Conservation (phyloP, 441 rosid species). For the Erodium moschatum region DNA sequence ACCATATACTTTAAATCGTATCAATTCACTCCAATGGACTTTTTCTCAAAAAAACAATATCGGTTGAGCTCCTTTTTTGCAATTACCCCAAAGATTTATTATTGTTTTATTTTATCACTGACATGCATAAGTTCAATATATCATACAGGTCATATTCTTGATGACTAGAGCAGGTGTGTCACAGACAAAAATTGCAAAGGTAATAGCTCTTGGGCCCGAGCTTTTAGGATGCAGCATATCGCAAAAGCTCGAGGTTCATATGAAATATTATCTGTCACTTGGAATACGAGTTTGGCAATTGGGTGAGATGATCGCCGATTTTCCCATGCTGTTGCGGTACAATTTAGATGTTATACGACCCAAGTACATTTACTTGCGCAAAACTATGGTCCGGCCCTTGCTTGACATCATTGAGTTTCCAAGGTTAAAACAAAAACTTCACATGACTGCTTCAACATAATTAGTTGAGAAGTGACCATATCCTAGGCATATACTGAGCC, state of each 20-base stretch:
- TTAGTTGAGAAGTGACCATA: background rate
- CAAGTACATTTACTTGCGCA: constrained; percentile 64
- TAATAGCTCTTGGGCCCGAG: constrained; percentile 70
- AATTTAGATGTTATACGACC: constrained; percentile 63
- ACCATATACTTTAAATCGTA: too few relatives aligned
- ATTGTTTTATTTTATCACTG: background rate
- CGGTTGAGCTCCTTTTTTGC: too few relatives aligned
- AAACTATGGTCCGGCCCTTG: constrained; percentile 76
- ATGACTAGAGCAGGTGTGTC: constrained; percentile 73
- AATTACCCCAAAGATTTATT: constrained; percentile 1
- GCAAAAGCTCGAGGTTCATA: constrained; percentile 61
- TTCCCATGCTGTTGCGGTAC: constrained; percentile 76
- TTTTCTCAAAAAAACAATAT: too few relatives aligned
- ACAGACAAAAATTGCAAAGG: constrained; percentile 63
- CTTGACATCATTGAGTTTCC: constrained; percentile 78
- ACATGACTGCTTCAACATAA: background rate
- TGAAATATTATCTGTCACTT: constrained; percentile 63
- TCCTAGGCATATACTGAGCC: too few relatives aligned
- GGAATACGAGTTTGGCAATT: constrained; percentile 52
- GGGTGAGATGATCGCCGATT: constrained; percentile 83
- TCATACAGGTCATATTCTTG: constrained; percentile 64
- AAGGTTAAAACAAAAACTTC: constrained; percentile 34
- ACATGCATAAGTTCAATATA: constrained; percentile 14
- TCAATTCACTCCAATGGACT: too few relatives aligned
- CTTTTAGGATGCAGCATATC: constrained; percentile 76